Percentiles rank a stretch among this genome's conserved stretches.
These are phyloP conservation scores for Colletotrichum theobromicola DNA, from an alignment of 2,329 filamentous ascomycete genomes.

Conservation along the genomic window DNA sequence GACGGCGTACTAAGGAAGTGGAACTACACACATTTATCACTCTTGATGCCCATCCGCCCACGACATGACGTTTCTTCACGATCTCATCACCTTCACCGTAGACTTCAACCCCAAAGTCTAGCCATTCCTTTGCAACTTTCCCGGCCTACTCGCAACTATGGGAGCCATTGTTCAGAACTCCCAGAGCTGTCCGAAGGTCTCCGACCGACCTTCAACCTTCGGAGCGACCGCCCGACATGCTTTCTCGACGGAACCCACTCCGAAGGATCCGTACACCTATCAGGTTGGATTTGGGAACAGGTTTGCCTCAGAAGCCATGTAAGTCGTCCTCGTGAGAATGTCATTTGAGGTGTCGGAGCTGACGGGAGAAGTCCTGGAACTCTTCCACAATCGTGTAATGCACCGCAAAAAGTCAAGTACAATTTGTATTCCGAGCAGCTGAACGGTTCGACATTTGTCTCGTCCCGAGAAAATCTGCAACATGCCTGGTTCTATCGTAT, in stretches of 20 bases:
- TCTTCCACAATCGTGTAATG: constrained; percentile 33
- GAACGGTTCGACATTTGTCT: constrained; percentile 44
- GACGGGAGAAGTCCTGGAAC: constrained; percentile 13
- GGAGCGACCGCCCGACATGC: constrained; percentile 20
- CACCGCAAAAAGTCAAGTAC: constrained; percentile 46
- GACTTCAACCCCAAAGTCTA: background rate
- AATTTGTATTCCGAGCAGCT: constrained; percentile 53
- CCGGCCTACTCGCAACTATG: background rate
- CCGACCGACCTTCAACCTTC: background rate
- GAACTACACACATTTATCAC: constrained; percentile 14
- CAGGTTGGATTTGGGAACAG: constrained; percentile 27
- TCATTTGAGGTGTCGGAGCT: background rate
- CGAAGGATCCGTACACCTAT: constrained; percentile 25
- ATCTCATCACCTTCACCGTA: background rate
- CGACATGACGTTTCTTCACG: background rate
- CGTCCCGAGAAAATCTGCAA: constrained; percentile 18
- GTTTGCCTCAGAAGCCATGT: constrained; percentile 28
- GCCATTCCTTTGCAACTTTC: background rate
- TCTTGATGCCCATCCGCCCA: background rate
- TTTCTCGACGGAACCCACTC: constrained; percentile 13
- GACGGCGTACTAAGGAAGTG: background rate
- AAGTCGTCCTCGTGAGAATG: background rate
- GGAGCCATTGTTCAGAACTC: constrained; percentile 7
- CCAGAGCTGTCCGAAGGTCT: background rate
- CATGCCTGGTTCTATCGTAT: constrained; percentile 37